These are phyloP conservation scores for Bipolaris cookei DNA, from an alignment of 2,329 filamentous ascomycete species.

Conservation along the genomic window DNA sequence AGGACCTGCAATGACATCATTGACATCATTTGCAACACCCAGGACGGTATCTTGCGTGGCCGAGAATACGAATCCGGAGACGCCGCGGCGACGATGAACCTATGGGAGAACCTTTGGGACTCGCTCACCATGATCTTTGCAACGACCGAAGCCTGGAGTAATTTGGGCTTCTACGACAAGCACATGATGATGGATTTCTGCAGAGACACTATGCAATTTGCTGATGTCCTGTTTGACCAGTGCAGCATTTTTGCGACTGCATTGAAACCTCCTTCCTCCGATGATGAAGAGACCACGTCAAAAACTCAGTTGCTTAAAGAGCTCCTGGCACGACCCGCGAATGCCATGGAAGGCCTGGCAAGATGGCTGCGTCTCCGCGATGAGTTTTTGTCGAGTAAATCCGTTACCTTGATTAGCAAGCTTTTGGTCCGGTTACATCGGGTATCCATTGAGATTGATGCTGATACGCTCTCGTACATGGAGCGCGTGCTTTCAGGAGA, in stretches of 20 bases:
- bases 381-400: constrained; percentile 79
- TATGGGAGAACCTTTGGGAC: constrained; percentile 87
- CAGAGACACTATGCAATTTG: constrained; percentile 92
- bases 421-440: constrained; percentile 82
- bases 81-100: constrained; percentile 69
- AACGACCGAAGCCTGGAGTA: constrained; percentile 83
- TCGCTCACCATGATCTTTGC: constrained; percentile 80
- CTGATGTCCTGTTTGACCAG: constrained; percentile 81
- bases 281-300: constrained; percentile 47
- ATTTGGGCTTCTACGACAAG: constrained; percentile 70
- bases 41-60: constrained; percentile 66
- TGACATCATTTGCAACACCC: constrained; percentile 68
- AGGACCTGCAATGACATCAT: constrained; percentile 67
- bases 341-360: constrained; percentile 71
- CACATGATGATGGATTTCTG: constrained; percentile 88
- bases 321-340: constrained; percentile 69
- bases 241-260: constrained; percentile 83
- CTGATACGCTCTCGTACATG: constrained; percentile 66
- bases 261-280: constrained; percentile 53
- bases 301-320: constrained; percentile 53
- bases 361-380: constrained; percentile 93
- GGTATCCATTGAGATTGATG: constrained; percentile 73
- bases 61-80: constrained; percentile 66
- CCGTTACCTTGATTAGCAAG: constrained; percentile 82
- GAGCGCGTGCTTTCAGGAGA: constrained; percentile 68